Evolutionary conservation across 2,329 filamentous ascomycete genomes (phyloP).

Genomic region (Colletotrichum sp.): DNA sequence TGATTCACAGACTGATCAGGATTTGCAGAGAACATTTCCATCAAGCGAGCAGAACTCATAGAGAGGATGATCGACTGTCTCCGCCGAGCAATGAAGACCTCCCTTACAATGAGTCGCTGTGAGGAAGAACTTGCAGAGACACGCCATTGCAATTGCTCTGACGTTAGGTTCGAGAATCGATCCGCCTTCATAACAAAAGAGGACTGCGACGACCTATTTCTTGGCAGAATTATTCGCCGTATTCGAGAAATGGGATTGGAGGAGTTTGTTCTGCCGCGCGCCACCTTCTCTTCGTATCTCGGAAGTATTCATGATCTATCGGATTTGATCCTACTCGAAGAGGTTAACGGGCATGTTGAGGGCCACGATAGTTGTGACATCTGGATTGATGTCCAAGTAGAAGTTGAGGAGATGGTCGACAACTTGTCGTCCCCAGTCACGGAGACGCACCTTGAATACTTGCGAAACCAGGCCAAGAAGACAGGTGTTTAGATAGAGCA

Average conservation of each 20-base stretch:
- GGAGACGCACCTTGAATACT: background rate
- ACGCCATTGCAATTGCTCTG: too few species aligned
- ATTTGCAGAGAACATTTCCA: background rate
- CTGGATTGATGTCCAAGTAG: background rate
- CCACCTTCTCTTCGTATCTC: background rate
- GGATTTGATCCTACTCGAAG: background rate
- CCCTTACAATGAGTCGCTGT: background rate
- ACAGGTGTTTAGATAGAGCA: background rate
- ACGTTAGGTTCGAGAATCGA: too few species aligned
- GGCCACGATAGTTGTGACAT: background rate
- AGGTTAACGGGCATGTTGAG: background rate
- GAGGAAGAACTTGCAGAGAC: background rate
- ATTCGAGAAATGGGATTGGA: background rate
- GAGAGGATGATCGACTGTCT: background rate
- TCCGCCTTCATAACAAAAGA: background rate
- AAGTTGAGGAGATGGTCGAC: background rate
- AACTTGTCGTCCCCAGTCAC: background rate
- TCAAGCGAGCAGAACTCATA: background rate
- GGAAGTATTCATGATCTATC: background rate
- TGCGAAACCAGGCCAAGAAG: background rate
- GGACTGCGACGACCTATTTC: background rate
- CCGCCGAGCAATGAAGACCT: background rate
- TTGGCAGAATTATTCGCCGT: background rate
- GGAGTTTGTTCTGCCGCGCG: background rate
- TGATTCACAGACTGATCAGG: background rate